These are phyloP conservation scores for Osmozyma mogii DNA, from an alignment of 805 yeast species.

Conservation along the genomic window DNA sequence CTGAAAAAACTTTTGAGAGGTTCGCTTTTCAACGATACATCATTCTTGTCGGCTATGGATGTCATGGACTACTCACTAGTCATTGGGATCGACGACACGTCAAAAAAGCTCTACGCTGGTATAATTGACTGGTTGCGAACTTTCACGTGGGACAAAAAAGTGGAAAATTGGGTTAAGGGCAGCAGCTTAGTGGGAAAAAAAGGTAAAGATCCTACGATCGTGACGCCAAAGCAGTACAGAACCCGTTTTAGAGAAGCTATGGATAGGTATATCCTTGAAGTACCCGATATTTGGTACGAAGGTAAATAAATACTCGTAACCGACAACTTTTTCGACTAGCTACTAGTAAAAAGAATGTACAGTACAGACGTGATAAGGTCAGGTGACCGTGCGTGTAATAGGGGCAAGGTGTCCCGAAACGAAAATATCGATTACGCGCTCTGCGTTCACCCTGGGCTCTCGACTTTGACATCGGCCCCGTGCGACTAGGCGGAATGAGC, in stretches of 20 bases:
- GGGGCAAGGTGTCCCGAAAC: too few species aligned
- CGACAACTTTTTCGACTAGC: too few species aligned
- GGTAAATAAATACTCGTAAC: too few species aligned
- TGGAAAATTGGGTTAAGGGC: slow-evolving; percentile 98
- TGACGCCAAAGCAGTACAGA: slow-evolving; percentile 93
- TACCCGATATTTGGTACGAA: slow-evolving; percentile 67
- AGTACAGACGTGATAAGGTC: too few species aligned
- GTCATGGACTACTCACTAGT: slow-evolving; percentile 98
- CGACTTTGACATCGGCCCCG: too few species aligned
- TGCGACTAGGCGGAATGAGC: too few species aligned
- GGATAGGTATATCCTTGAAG: slow-evolving; percentile 92
- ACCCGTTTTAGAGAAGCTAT: slow-evolving; percentile 93
- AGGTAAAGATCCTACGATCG: slow-evolving; percentile 92
- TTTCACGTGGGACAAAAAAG: slow-evolving; percentile 97
- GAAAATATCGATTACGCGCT: too few species aligned
- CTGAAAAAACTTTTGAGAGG: slow-evolving; percentile 81
- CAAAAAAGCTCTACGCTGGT: slow-evolving; percentile 76
- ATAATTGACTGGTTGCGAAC: slow-evolving; percentile 91
- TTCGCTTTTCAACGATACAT: slow-evolving; percentile 89
- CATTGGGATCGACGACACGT: slow-evolving; percentile 72
- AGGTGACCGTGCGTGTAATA: too few species aligned
- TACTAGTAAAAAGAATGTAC: too few species aligned
- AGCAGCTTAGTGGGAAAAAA: slow-evolving; percentile 77
- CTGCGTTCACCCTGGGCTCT: too few species aligned
- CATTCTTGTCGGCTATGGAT: slow-evolving; percentile 91